phyloP scores from a whole-genome alignment of 148 eudicot species.

The Tetragonia tetragonoides region DNA sequence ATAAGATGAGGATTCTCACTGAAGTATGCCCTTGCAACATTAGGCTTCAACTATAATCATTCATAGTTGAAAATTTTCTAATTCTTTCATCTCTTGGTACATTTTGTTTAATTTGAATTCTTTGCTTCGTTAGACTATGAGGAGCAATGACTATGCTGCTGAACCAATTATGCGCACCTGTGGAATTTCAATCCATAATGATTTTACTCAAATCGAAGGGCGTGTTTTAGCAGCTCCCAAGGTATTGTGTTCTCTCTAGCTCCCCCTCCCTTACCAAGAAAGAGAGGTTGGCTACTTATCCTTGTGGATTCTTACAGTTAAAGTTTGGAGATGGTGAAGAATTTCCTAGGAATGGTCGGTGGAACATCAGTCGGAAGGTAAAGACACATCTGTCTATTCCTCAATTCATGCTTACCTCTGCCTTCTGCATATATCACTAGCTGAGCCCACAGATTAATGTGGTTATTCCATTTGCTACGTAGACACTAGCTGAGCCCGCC shows the following conservation, averaged over 20 bases:
- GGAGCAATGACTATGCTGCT: conserved; percentile 10
- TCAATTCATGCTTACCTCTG: neutral
- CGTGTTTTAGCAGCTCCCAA: conserved; percentile 21
- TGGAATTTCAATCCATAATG: conserved; percentile 12
- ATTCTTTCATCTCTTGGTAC: no score
- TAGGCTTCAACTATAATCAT: neutral
- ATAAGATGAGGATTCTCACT: conserved; percentile 21
- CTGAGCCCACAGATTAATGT: neutral
- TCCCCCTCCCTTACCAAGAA: neutral
- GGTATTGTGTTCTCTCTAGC: conserved; percentile 3
- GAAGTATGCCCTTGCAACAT: conserved; percentile 7
- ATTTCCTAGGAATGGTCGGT: conserved; percentile 9
- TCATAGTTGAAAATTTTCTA: neutral
- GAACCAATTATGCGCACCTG: conserved; percentile 20
- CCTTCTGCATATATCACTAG: neutral
- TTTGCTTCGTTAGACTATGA: conserved; percentile 4
- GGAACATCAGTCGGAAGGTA: conserved; percentile 14
- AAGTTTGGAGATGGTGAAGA: conserved; percentile 7
- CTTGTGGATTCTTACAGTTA: neutral
- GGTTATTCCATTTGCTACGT: neutral
- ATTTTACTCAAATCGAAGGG: conserved; percentile 17
- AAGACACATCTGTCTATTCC: neutral
- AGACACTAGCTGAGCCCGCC: conserved; percentile 29
- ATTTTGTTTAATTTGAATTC: neutral
- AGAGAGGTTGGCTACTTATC: no score